Base-by-base conservation (phyloP, 306 rosid species). In the Luffa acutangula region DNA sequence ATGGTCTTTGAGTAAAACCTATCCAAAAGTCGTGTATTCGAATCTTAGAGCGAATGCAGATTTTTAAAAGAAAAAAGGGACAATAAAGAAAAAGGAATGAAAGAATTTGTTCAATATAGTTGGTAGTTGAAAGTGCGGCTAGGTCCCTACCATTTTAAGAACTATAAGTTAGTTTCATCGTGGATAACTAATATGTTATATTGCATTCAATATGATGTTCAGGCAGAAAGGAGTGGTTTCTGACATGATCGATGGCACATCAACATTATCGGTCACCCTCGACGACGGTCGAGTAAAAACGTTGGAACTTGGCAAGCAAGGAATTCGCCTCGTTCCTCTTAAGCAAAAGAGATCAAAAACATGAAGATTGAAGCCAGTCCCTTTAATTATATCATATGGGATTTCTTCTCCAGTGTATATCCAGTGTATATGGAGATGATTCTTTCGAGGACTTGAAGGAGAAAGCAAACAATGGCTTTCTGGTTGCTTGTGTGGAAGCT, bases 171-270 rank as follows among this genome's bases (percentile, higher is more conserved):
- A 25, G 42, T 5, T 72, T 25, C 31, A 0, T 25, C 31, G 5
- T 65, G 46, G 25, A 73, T 73, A 42, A 49, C 60, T 73, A 46
- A 72, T 33, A 7, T 31, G 3, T 36, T 51, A 51, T 46, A 7
- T 49, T 34, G 48, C 78, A 53, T 51, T 64, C 65, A 49, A 31
- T 51, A 57, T 39, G 71, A 51, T 78, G 36, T 87, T 45, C 90
- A 96, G 99, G 99, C 97, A 91, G 75, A 90, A 86, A 84, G 99
- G 98, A 65, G 86, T 84, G 81, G 97, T 96, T 63, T 85, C 94
- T 4, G 85, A 90, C 42, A 70, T 85, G 60, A 83, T 86, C 20
- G 97, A 91, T 65, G 98, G 97, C 71, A 78, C 96, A 7, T 82
- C 97, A 4, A 84, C 86, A 41, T 63, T 93, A 65, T 78, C 91